Conservation (phyloP, 1,139 yeast genomes). For the Pichia norvegensis region DNA sequence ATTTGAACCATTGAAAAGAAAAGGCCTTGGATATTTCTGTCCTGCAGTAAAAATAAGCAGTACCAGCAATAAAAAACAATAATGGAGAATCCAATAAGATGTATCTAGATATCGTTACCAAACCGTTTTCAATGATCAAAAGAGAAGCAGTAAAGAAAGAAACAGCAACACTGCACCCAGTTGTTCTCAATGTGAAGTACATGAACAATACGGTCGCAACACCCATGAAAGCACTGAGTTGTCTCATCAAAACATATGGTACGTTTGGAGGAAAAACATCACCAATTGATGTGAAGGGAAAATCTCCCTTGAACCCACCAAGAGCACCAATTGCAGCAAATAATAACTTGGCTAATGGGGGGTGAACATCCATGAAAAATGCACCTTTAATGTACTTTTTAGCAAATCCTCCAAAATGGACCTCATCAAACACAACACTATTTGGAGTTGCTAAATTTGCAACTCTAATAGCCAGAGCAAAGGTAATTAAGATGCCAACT, state of each 20-base stretch:
- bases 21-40: slow-evolving; percentile 77
- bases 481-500: slow-evolving; percentile 43
- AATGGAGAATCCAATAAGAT: slow-evolving; percentile 88
- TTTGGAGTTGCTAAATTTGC: slow-evolving; percentile 57
- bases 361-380: slow-evolving; percentile 90
- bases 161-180: slow-evolving; percentile 78
- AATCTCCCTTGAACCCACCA: slow-evolving; percentile 74
- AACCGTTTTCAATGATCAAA: slow-evolving; percentile 76
- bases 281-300: slow-evolving; percentile 67
- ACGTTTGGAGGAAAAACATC: slow-evolving; percentile 47
- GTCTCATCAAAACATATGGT: slow-evolving; percentile 80
- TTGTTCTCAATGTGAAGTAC: slow-evolving; percentile 74
- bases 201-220: slow-evolving; percentile 67
- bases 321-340: slow-evolving; percentile 68
- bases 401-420: slow-evolving; percentile 76
- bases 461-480: slow-evolving; percentile 53
- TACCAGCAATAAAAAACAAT: slow-evolving; percentile 81
- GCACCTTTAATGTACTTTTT: slow-evolving; percentile 62
- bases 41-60: slow-evolving; percentile 72
- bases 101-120: slow-evolving; percentile 81
- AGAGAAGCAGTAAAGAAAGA: slow-evolving; percentile 61
- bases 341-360: slow-evolving; percentile 86
- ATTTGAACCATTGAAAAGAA: slow-evolving; percentile 58
- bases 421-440: slow-evolving; percentile 91
- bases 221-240: slow-evolving; percentile 78